phyloP scores from a whole-genome alignment of 2,329 filamentous ascomycete genomes.

The Aspergillus niger region DNA sequence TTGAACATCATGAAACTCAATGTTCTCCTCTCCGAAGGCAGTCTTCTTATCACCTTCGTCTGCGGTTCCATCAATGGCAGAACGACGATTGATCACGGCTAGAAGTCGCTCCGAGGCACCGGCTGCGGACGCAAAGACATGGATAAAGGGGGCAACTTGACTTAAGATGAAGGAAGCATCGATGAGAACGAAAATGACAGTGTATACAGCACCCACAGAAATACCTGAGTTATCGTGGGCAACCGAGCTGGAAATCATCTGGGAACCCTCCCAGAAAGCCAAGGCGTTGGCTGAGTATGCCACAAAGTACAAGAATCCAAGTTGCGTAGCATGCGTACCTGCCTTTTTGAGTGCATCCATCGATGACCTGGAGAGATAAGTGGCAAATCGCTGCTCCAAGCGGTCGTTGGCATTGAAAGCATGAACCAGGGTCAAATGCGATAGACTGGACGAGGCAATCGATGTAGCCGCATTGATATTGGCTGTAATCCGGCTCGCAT shows the following conservation, averaged over 20 bases:
- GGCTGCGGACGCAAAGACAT: slow-evolving; percentile 52
- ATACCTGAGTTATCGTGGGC: slow-evolving; percentile 19
- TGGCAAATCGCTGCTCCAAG: slow-evolving; percentile 61
- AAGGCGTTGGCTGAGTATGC: slow-evolving; percentile 67
- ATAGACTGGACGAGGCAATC: slow-evolving; percentile 63
- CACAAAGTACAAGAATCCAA: slow-evolving; percentile 66
- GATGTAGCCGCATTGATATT: slow-evolving; percentile 60
- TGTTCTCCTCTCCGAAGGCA: slow-evolving; percentile 25
- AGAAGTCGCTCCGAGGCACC: slow-evolving; percentile 60
- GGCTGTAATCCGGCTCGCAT: slow-evolving; percentile 51
- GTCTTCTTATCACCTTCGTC: slow-evolving; percentile 25
- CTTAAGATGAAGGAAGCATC: slow-evolving; percentile 43
- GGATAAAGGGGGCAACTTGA: slow-evolving; percentile 43
- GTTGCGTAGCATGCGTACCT: slow-evolving; percentile 56
- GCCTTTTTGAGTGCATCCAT: slow-evolving; percentile 61
- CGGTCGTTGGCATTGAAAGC: slow-evolving; percentile 62
- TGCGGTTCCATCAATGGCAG: slow-evolving; percentile 48
- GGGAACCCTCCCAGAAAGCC: slow-evolving; percentile 68
- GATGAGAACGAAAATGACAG: slow-evolving; percentile 42
- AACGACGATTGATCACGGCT: slow-evolving; percentile 57
- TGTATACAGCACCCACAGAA: slow-evolving; percentile 40
- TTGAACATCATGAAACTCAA: slow-evolving; percentile 37
- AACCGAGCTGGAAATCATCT: slow-evolving; percentile 49
- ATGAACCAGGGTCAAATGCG: slow-evolving; percentile 62
- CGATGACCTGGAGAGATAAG: slow-evolving; percentile 52